phyloP scores from a whole-genome alignment of 2,329 filamentous ascomycete genomes.

The Scedosporium apiospermum region DNA sequence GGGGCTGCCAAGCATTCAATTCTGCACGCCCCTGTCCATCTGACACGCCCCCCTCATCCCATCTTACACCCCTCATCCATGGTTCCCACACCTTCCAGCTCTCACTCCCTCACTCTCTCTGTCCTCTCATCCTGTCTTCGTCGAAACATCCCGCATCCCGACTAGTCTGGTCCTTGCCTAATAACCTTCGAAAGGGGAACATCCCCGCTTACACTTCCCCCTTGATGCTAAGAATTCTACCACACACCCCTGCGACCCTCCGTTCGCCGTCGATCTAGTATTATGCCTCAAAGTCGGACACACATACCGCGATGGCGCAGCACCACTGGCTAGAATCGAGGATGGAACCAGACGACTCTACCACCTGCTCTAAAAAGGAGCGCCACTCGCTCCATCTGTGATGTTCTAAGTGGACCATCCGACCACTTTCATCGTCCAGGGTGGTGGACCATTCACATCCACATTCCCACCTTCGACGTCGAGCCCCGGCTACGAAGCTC shows the following conservation, averaged over 20 bases:
- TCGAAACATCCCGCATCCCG: constrained; percentile 25
- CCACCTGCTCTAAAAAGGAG: constrained; percentile 1
- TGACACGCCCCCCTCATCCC: neutral
- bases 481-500: neutral
- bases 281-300: neutral
- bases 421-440: neutral
- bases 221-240: neutral
- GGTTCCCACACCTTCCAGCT: too few relatives aligned
- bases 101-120: constrained; percentile 3
- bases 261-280: neutral
- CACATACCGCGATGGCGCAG: neutral
- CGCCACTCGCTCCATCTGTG: neutral
- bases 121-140: constrained; percentile 15
- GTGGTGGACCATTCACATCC: constrained; percentile 1
- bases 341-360: neutral
- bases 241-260: neutral
- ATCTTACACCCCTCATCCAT: neutral
- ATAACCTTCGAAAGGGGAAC: neutral
- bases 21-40: neutral
- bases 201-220: constrained; percentile 1
- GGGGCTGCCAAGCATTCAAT: neutral
- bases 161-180: neutral
- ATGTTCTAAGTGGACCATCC: neutral
- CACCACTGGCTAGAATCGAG: neutral
- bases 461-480: too few relatives aligned